Evolutionary conservation across 495 filamentous ascomycete genomes (phyloP), one percentile per base, ranked within the genome.

Genomic region (Penicillium crystallinum): DNA sequence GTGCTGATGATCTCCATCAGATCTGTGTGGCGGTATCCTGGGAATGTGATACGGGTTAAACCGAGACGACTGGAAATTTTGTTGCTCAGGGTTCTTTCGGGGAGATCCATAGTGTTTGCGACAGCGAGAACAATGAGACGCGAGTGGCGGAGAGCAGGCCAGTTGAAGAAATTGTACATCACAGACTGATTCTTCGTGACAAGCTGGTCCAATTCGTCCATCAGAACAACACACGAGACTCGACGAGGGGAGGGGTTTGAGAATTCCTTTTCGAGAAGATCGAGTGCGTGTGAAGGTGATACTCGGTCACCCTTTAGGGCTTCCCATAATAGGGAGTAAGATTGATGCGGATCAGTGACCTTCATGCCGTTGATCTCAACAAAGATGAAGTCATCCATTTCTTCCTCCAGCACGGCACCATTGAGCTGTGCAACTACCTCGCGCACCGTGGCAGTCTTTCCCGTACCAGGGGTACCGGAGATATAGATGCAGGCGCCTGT

Each of bases 161-260:
- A 99, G 63, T 99, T 99, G 81, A 99, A 99, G 70, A 99, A 99
- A 64, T 99, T 99, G 74, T 99, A 99, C 95, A 99, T 99, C 64
- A 99, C 95, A 22, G 88, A 90, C 59, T 99, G 95, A 63, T 93
- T 96, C 53, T 90, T 91, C 18, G 95, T 99, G 2, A 97, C 95
- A 4, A 99, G 81, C 64, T 99, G 95, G 70, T 99, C 95, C 35
- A 99, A 80, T 72, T 99, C 95, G 63, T 99, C 95, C 95, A 99
- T 99, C 35, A 99, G 73, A 7, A 99, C 95, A 22, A 99, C 95
- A 62, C 95, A 97, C 0, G 95, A 95, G 10, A 96, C 89, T 41
- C 91, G 79, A 38, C 95, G 82, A 35, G 95, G 95, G 43, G 83
- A 90, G 0, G 95, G 95, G 46, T 90, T 81, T 49, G 80, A 87